phyloP scores from a whole-genome alignment of 2,329 filamentous ascomycete genomes.

The Graphilbum sp. region DNA sequence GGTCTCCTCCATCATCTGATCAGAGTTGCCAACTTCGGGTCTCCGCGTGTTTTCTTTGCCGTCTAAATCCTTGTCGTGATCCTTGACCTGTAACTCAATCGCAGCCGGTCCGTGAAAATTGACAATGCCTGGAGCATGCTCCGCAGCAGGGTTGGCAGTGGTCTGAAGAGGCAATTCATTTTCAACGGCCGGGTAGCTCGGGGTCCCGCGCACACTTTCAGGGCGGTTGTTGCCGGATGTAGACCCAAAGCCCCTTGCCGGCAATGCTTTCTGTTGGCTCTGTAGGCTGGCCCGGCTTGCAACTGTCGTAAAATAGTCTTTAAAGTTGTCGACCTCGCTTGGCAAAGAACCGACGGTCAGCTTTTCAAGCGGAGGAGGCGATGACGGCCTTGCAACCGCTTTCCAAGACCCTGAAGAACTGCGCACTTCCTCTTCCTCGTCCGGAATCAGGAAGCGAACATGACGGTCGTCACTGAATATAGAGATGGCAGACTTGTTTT shows the following conservation, averaged over 20 bases:
- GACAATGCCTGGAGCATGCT: too few species aligned
- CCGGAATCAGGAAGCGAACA: neutral
- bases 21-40: neutral
- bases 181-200: too few species aligned
- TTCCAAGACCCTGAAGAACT: too few species aligned
- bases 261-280: neutral
- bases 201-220: too few species aligned
- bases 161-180: too few species aligned
- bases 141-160: too few species aligned
- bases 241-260: neutral
- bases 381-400: neutral
- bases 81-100: neutral
- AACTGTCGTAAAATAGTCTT: constrained; percentile 9
- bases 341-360: constrained; percentile 16
- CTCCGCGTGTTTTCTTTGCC: neutral
- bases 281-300: constrained; percentile 2
- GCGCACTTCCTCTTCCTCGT: neutral
- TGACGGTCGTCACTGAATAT: neutral
- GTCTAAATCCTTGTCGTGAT: neutral
- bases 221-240: too few species aligned
- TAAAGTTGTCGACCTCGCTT: constrained; percentile 21
- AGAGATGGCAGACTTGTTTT: neutral
- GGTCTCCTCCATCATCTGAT: constrained; percentile 1
- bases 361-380: neutral
- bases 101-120: too few species aligned